Conservation (phyloP, 2,329 filamentous ascomycete genomes). For the Colletotrichum orchidophilum region DNA sequence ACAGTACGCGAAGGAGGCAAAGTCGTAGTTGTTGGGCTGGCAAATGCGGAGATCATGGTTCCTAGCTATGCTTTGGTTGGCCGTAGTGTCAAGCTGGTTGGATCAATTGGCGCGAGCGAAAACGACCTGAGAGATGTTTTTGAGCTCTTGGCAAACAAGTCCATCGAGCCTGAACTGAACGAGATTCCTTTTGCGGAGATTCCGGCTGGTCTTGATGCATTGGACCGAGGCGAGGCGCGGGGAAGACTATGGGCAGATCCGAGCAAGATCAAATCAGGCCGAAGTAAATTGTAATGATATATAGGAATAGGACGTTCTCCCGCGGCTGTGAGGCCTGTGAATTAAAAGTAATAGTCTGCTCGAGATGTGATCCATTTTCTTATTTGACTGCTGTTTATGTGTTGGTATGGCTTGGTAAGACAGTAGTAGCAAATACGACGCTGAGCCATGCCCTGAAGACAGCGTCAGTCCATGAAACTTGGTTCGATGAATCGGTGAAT, state of each 20-base stretch:
- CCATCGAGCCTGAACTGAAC: neutral
- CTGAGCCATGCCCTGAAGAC: no score
- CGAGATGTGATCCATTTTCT: no score
- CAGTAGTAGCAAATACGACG: no score
- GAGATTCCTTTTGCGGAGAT: constrained; percentile 18
- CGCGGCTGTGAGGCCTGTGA: neutral
- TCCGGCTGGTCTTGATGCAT: neutral
- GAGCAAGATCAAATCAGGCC: neutral
- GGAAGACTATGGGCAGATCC: constrained; percentile 2
- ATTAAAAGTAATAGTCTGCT: neutral
- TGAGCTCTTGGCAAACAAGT: neutral
- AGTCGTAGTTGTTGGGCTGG: constrained; percentile 15
- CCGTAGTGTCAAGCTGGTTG: neutral
- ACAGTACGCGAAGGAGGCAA: constrained; percentile 10
- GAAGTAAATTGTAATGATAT: neutral
- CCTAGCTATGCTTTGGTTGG: neutral
- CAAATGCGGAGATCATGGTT: neutral
- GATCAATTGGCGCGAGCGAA: constrained; percentile 10
- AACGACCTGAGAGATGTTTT: constrained; percentile 16
- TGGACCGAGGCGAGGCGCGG: neutral
- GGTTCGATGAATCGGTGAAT: no score
- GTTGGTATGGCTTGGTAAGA: no score
- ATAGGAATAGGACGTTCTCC: no score
- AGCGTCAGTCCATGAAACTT: no score
- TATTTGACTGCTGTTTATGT: no score